phyloP scores from a whole-genome alignment of 805 yeast genomes.

The Candida krabiensis region DNA sequence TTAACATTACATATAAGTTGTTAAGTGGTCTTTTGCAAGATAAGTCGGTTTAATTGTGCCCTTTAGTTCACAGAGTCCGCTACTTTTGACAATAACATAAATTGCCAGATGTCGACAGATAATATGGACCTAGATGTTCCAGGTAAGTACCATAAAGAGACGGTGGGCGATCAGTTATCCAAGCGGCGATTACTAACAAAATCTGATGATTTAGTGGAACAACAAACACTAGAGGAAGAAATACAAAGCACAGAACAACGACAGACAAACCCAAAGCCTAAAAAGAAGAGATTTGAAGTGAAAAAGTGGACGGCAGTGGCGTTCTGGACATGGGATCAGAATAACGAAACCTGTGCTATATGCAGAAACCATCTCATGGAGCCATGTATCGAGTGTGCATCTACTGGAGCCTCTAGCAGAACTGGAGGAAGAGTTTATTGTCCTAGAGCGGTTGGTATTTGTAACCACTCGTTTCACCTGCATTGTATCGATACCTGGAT shows the following conservation, averaged over 20 bases:
- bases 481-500: constrained; percentile 97
- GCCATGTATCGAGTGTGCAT: constrained; percentile 90
- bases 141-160: constrained; percentile 15
- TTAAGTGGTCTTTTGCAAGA: too few relatives aligned
- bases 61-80: too few relatives aligned
- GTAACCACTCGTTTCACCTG: constrained; percentile 97
- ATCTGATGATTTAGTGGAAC: too few relatives aligned
- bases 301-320: constrained; percentile 99
- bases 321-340: constrained; percentile 97
- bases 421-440: constrained; percentile 40
- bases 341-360: constrained; percentile 87
- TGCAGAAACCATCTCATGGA: constrained; percentile 99
- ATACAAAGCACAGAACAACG: too few relatives aligned
- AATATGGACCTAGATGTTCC: constrained; percentile 28
- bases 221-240: too few relatives aligned
- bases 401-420: constrained; percentile 52
- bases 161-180: too few relatives aligned
- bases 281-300: constrained; percentile 81
- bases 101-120: constrained; percentile 20
- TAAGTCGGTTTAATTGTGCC: too few relatives aligned
- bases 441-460: constrained; percentile 94
- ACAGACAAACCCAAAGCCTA: constrained; percentile 28
- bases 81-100: too few relatives aligned
- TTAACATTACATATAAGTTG: too few relatives aligned
- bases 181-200: constrained; percentile 1